phyloP scores from a whole-genome alignment of 1,139 yeast species.

The Candida dubliniensis region DNA sequence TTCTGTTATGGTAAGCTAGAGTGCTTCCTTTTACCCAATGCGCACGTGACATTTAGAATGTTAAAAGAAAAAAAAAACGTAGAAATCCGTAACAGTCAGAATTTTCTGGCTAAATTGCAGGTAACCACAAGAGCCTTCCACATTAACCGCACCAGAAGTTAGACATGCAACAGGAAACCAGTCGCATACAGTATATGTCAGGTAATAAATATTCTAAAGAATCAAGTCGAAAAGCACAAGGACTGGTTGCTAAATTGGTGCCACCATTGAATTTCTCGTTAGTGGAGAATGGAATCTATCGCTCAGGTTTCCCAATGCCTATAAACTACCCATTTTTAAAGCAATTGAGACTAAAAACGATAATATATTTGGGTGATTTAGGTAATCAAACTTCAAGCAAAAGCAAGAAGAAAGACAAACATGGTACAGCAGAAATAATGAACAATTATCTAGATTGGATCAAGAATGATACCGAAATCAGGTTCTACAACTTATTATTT shows the following conservation, averaged over 20 bases:
- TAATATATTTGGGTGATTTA: slow-evolving; percentile 78
- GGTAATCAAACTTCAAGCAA: slow-evolving; percentile 37
- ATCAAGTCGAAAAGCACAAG: too few relatives aligned
- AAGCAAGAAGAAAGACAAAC: slow-evolving; percentile 36
- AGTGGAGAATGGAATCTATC: slow-evolving; percentile 81
- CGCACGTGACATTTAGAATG: too few relatives aligned
- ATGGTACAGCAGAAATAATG: slow-evolving; percentile 41
- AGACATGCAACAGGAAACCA: too few relatives aligned
- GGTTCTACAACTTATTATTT: slow-evolving; percentile 62
- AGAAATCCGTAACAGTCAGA: too few relatives aligned
- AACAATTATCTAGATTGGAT: slow-evolving; percentile 66
- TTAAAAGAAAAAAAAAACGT: too few relatives aligned
- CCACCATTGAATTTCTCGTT: slow-evolving; percentile 92
- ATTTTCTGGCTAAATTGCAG: too few relatives aligned
- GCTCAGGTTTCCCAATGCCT: slow-evolving; percentile 93
- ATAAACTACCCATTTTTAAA: slow-evolving; percentile 77
- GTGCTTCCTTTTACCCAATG: too few relatives aligned
- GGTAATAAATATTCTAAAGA: too few relatives aligned
- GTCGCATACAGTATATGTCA: too few relatives aligned
- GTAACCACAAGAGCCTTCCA: too few relatives aligned
- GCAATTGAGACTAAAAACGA: slow-evolving; percentile 70
- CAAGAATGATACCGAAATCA: slow-evolving; percentile 46
- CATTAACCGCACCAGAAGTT: too few relatives aligned
- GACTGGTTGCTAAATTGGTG: slow-evolving; percentile 35
- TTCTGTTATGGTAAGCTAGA: too few relatives aligned